These are phyloP conservation scores for Cyberlindnera subsufficiens DNA, from an alignment of 805 yeast genomes.

Conservation along the genomic window DNA sequence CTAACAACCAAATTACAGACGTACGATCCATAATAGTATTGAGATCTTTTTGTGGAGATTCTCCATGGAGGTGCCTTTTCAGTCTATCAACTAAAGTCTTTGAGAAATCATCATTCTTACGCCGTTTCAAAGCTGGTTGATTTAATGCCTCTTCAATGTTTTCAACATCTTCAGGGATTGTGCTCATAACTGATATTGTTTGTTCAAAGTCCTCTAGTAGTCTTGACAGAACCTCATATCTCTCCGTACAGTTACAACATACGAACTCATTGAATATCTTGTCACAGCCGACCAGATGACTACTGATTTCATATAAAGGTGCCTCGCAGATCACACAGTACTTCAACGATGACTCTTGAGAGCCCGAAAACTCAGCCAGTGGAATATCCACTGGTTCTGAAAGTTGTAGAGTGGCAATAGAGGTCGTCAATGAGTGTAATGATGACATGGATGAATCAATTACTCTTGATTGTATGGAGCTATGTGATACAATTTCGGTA, in stretches of 20 bases:
- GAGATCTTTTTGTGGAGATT: not conserved
- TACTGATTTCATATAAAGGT: conserved; percentile 59
- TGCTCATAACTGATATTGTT: conserved; percentile 5
- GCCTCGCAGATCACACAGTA: conserved; percentile 64
- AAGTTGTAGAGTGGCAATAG: conserved; percentile 14
- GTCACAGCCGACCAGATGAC: conserved; percentile 22
- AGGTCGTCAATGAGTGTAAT: conserved; percentile 2
- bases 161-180: conserved; percentile 16
- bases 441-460: not conserved
- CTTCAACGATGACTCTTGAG: conserved; percentile 20
- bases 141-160: conserved; percentile 18
- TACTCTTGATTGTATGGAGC: not conserved
- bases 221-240: conserved; percentile 45
- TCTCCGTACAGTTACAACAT: conserved; percentile 54
- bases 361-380: conserved; percentile 6
- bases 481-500: not conserved
- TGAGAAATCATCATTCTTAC: conserved; percentile 24
- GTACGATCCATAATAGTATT: conserved; percentile 12
- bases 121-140: conserved; percentile 6
- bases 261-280: conserved; percentile 42
- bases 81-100: conserved; percentile 25
- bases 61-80: conserved; percentile 24
- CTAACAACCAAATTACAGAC: conserved; percentile 27
- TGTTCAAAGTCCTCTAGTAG: conserved; percentile 34
- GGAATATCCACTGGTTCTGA: conserved; percentile 10